Evolutionary conservation across 2,329 filamentous ascomycete species (phyloP).

Genomic region (Calonectria fujianensis): DNA sequence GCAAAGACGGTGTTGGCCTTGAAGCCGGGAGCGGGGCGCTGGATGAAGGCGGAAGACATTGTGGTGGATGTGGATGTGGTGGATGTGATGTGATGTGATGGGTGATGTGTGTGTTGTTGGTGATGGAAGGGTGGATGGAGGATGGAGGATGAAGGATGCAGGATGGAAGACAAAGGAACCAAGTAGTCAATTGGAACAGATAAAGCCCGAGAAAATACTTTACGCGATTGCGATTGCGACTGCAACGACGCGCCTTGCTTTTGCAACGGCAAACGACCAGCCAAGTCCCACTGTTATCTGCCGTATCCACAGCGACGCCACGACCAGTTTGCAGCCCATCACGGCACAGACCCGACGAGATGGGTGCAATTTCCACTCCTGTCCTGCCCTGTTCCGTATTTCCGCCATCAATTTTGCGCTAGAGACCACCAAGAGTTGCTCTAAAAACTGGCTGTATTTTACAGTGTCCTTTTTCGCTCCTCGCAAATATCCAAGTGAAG

Average conservation of each 20-base stretch:
- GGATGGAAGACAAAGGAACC: not conserved
- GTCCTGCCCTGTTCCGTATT: not conserved
- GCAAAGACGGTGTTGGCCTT: slow-evolving; percentile 70
- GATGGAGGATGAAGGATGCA: not conserved
- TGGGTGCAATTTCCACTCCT: not conserved
- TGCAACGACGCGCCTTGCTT: slow-evolving; percentile 20
- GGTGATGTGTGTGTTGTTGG: not conserved
- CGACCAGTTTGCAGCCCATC: slow-evolving; percentile 3
- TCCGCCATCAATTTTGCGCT: not conserved
- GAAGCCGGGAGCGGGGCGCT: slow-evolving; percentile 69
- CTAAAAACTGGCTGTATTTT: not conserved
- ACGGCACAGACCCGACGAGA: slow-evolving; percentile 8
- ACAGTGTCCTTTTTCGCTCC: no score
- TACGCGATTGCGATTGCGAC: slow-evolving; percentile 15
- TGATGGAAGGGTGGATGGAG: not conserved
- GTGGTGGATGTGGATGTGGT: slow-evolving; percentile 48
- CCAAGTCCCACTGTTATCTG: slow-evolving; percentile 26
- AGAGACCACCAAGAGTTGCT: not conserved
- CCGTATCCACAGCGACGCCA: slow-evolving; percentile 26
- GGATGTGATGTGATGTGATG: not conserved
- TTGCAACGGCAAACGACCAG: not conserved
- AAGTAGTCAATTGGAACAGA: not conserved
- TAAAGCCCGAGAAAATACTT: slow-evolving; percentile 6
- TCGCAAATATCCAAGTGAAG: not conserved
- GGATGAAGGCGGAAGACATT: slow-evolving; percentile 69